Conservation (phyloP, 768 basidiomycete species). For the Lactifluus subvellereus region DNA sequence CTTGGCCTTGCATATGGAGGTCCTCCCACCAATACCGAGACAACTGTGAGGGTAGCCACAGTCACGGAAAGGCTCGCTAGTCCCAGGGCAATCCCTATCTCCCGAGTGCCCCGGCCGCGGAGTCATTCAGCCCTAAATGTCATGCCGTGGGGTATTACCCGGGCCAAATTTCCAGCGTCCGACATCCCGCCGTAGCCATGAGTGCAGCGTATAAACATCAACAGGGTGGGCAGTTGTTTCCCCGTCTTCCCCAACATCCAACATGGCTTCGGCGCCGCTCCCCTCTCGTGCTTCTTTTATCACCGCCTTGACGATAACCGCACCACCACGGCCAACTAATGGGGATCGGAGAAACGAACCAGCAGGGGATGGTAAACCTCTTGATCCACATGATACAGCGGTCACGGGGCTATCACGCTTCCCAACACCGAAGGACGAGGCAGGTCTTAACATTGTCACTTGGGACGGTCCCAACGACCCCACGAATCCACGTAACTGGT, state of each 20-base stretch:
- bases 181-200: background rate
- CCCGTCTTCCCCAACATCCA: background rate
- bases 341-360: background rate
- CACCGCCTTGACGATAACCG: too few species aligned
- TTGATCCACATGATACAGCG: too few species aligned
- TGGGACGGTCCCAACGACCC: slow-evolving; percentile 16
- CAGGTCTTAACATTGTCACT: slow-evolving; percentile 1
- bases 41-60: too few species aligned
- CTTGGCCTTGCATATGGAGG: too few species aligned
- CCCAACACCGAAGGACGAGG: background rate
- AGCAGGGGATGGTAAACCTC: background rate
- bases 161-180: background rate
- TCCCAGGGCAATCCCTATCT: background rate
- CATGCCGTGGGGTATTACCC: background rate
- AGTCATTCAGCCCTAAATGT: background rate
- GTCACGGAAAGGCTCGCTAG: background rate
- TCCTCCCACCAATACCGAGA: too few species aligned
- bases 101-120: background rate
- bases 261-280: background rate
- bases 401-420: background rate
- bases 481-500: slow-evolving; percentile 19
- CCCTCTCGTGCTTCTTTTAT: background rate
- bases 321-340: too few species aligned
- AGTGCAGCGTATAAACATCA: background rate
- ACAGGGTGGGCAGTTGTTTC: background rate